Base-by-base conservation (phyloP, 495 filamentous ascomycete species). In the Sabuloglossum arenarium region DNA sequence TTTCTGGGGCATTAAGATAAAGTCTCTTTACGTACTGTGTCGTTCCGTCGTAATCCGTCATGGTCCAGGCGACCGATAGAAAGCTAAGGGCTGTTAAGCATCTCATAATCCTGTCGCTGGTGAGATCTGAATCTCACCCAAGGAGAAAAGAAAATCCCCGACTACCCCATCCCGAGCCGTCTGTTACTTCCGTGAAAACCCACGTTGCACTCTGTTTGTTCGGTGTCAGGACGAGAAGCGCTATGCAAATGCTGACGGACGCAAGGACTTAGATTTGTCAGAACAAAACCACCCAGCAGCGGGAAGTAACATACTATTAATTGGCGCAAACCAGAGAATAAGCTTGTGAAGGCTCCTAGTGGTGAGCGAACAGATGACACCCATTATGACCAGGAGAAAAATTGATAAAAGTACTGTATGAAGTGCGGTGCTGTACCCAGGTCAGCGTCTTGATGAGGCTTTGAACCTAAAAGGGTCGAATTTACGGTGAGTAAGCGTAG, bases 31-130 rank as follows among this genome's bases (percentile, higher is more conserved):
- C 72, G 64, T 61, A 79, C 76, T 85, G 81, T 16, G 81, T 84
- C 0, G 81, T 85, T 28, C 78, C 81, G 61, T 85, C 81, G 59
- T 85, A 85, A 61, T 85, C 81, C 16, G 81, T 85, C 81, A 85
- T 84, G 11, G 77, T 81, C 81, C 81, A 86, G 14, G 82, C 79
- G 1, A 86, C 82, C 4, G 79, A 81, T 12, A 86, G 69, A 61
- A 86, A 86, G 32, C 63, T 62, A 37, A 62, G 56, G 14, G 53
- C 16, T 45, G 51, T 42, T 37, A 2, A 37, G 34, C 34, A 14
- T 14, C 12, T 14, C 11, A 37, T 37, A 37, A 14, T 2, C 2
- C 12, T 37, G 34, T 12, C 10, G 34, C 34, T 37, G 1, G 16
- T 12, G 16, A 19, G 25, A 30, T 24, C 3, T 3, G 2, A 24